phyloP scores from a whole-genome alignment of 805 yeast genomes.

The Yamadazyma paraphyllophila region DNA sequence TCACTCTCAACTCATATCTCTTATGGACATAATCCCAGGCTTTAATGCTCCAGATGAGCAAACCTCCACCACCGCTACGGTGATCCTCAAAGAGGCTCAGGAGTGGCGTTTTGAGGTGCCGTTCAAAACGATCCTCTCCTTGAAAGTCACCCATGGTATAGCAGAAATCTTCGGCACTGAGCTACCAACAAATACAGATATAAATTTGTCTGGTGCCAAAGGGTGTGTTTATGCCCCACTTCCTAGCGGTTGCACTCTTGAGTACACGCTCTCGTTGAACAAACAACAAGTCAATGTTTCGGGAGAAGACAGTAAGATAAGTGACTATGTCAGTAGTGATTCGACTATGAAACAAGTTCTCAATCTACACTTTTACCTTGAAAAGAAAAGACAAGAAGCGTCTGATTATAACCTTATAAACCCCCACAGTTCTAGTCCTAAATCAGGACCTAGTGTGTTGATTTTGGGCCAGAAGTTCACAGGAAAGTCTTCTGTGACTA shows the following conservation, averaged over 20 bases:
- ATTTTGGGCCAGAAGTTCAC: slow-evolving; percentile 68
- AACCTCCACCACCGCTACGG: slow-evolving; percentile 12
- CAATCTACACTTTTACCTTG: slow-evolving; percentile 75
- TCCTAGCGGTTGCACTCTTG: slow-evolving; percentile 63
- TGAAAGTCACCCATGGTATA: slow-evolving; percentile 60
- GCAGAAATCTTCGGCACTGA: slow-evolving; percentile 95
- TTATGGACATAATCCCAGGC: slow-evolving; percentile 15
- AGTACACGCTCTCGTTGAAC: slow-evolving; percentile 30
- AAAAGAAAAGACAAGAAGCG: slow-evolving; percentile 43
- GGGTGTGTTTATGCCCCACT: slow-evolving; percentile 39
- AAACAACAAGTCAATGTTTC: slow-evolving; percentile 20
- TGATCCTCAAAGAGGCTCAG: slow-evolving; percentile 35
- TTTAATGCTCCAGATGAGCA: slow-evolving; percentile 10
- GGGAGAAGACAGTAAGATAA: slow-evolving; percentile 37
- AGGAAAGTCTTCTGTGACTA: slow-evolving; percentile 78
- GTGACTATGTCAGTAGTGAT: slow-evolving; percentile 68
- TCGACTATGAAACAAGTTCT: slow-evolving; percentile 64
- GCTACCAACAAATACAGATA: slow-evolving; percentile 64
- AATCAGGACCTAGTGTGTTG: slow-evolving; percentile 55
- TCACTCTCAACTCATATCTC: neutral
- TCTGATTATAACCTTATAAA: slow-evolving; percentile 20
- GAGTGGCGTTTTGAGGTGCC: slow-evolving; percentile 82
- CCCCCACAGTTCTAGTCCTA: slow-evolving; percentile 15
- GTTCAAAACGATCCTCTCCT: slow-evolving; percentile 45
- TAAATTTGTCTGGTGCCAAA: slow-evolving; percentile 37